phyloP scores from a whole-genome alignment of 495 filamentous ascomycete genomes.

The Trichoderma virens region DNA sequence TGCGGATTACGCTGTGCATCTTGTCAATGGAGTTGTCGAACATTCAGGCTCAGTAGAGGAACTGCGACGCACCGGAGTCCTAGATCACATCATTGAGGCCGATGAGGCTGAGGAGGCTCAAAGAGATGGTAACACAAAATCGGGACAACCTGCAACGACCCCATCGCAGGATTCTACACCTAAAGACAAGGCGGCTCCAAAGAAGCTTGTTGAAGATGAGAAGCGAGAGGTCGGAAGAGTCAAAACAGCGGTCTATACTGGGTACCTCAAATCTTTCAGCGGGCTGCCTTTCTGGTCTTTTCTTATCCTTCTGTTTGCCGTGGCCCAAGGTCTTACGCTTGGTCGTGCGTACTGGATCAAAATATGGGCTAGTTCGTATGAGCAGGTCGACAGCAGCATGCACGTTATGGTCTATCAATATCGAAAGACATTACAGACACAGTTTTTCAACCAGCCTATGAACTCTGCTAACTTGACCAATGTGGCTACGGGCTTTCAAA shows the following conservation, averaged over 20 bases:
- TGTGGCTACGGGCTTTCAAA: background rate
- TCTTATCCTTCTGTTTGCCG: conserved; percentile 41
- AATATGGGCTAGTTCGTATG: conserved; percentile 53
- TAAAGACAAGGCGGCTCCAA: conserved; percentile 28
- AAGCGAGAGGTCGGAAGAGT: conserved; percentile 57
- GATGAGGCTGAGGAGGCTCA: conserved; percentile 29
- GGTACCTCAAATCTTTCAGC: conserved; percentile 59
- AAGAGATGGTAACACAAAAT: background rate
- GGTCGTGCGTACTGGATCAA: conserved; percentile 60
- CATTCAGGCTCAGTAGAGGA: conserved; percentile 53
- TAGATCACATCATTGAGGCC: conserved; percentile 48
- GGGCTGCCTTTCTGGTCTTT: conserved; percentile 55
- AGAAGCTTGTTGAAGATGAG: conserved; percentile 72
- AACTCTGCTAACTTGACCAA: background rate
- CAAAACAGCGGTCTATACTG: conserved; percentile 50
- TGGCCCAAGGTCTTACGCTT: conserved; percentile 19
- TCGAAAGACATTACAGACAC: background rate
- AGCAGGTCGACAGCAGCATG: conserved; percentile 17
- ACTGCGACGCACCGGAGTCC: conserved; percentile 43
- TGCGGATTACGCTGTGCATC: conserved; percentile 53
- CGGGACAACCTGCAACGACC: background rate
- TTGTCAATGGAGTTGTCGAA: conserved; percentile 59
- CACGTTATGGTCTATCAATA: background rate
- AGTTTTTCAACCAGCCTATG: background rate
- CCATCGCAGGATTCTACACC: background rate